A percentile compares a stretch with the other conserved stretches of the same genome.
Evolutionary conservation across 2,329 filamentous ascomycete species (phyloP).

Genomic region (Ascosphaera apis): DNA sequence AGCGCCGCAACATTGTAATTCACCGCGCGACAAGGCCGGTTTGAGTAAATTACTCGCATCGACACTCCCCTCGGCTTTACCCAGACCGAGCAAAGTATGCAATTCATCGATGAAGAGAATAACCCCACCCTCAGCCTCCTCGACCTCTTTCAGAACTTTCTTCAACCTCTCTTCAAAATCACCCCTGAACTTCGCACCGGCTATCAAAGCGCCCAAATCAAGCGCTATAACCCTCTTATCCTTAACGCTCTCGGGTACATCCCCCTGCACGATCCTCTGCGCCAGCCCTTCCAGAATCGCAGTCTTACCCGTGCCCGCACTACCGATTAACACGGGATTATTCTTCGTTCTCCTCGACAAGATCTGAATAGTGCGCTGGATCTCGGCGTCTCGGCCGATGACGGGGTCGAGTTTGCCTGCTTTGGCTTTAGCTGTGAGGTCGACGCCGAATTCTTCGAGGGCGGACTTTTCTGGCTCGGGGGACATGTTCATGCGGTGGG

Average conservation of each 20-base stretch:
- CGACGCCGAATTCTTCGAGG: constrained; percentile 73
- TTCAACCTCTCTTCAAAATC: constrained; percentile 93
- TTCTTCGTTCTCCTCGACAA: constrained; percentile 86
- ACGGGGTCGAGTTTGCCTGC: constrained; percentile 88
- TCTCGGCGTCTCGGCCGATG: constrained; percentile 77
- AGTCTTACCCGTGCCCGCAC: constrained; percentile 80
- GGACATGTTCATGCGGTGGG: constrained; percentile 78
- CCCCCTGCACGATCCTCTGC: constrained; percentile 69
- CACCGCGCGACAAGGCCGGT: constrained; percentile 74
- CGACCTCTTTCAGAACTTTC: constrained; percentile 71
- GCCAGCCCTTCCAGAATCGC: constrained; percentile 80
- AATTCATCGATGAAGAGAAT: constrained; percentile 93
- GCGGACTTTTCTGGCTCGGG: constrained; percentile 59
- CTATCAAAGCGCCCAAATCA: constrained; percentile 80
- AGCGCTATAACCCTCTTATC: constrained; percentile 74
- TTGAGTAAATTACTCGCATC: constrained; percentile 91
- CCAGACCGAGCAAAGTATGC: constrained; percentile 73
- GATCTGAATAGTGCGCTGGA: constrained; percentile 84
- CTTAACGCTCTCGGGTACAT: constrained; percentile 90
- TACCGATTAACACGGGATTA: constrained; percentile 82
- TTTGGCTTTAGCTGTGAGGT: constrained; percentile 64
- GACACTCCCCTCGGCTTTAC: constrained; percentile 88
- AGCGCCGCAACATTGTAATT: constrained; percentile 85
- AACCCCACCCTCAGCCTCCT: constrained; percentile 68
- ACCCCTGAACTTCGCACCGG: constrained; percentile 82